A percentile compares a stretch with the other conserved stretches of the same genome.
phyloP scores from a whole-genome alignment of 257 asterid genomes.

The Ballota nigra region DNA sequence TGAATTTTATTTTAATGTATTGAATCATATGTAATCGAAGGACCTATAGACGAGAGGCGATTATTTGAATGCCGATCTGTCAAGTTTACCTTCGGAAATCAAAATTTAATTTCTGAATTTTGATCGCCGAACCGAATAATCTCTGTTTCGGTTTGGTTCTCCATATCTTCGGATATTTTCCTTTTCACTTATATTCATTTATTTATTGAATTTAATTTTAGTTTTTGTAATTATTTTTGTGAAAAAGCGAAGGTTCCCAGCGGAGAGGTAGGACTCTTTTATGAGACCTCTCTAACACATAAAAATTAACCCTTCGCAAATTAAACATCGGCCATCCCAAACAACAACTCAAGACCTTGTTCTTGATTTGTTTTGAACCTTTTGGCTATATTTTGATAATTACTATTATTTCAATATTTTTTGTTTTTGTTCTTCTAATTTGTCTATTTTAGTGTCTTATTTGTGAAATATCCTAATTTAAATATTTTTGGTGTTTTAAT shows the following conservation, averaged over 20 bases:
- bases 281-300: constrained; percentile 76
- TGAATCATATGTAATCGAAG: constrained; percentile 29
- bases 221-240: background rate
- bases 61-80: constrained; percentile 45
- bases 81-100: constrained; percentile 92
- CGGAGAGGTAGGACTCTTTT: constrained; percentile 54
- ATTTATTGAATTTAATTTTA: background rate
- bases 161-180: constrained; percentile 23
- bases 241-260: constrained; percentile 75
- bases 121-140: constrained; percentile 41
- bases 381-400: constrained; percentile 42
- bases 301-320: constrained; percentile 51
- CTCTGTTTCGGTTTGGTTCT: constrained; percentile 34
- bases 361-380: constrained; percentile 60
- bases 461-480: no score
- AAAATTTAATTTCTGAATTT: constrained; percentile 26
- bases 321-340: constrained; percentile 45
- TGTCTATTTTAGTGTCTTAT: no score
- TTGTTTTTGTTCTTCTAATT: no score
- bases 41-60: constrained; percentile 83
- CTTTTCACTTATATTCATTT: background rate
- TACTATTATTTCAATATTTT: no score
- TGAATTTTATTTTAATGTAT: background rate
- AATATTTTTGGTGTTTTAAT: no score
- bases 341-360: constrained; percentile 32